Conservation (phyloP, 2,329 filamentous ascomycete genomes). For the Sporothrix brunneoviolacea region DNA sequence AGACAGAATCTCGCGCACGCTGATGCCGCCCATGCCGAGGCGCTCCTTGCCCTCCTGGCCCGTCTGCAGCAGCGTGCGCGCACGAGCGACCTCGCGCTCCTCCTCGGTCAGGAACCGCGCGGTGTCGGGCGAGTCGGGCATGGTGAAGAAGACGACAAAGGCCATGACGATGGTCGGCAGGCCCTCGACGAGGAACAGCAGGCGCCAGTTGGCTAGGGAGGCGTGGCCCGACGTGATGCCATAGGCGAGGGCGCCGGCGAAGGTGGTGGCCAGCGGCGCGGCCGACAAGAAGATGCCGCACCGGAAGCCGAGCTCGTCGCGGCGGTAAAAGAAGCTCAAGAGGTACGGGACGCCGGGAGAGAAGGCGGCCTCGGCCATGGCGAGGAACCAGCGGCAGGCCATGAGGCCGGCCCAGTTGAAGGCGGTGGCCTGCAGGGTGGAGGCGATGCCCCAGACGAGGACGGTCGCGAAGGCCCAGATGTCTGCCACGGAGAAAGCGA, state of each 20-base stretch:
- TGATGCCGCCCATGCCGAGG: conserved; percentile 33
- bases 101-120: conserved; percentile 49
- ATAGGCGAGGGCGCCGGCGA: conserved; percentile 58
- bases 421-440: conserved; percentile 28
- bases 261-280: conserved; percentile 60
- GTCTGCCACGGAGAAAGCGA: conserved; percentile 14
- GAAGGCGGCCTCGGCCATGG: conserved; percentile 38
- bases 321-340: conserved; percentile 40
- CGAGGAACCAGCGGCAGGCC: conserved; percentile 34
- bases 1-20: conserved; percentile 39
- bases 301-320: conserved; percentile 60
- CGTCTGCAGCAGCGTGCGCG: conserved; percentile 46
- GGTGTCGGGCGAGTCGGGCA: conserved; percentile 45
- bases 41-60: conserved; percentile 43
- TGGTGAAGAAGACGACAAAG: conserved; percentile 45
- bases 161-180: conserved; percentile 51
- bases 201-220: conserved; percentile 54
- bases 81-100: conserved; percentile 51
- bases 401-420: conserved; percentile 31
- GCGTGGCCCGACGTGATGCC: conserved; percentile 54
- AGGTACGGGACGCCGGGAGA: conserved; percentile 35
- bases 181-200: conserved; percentile 60
- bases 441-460: conserved; percentile 25
- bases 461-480: conserved; percentile 24
- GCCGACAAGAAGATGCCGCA: conserved; percentile 65